Conservation (phyloP, 148 eudicot genomes). For the Diospyros kaki region DNA sequence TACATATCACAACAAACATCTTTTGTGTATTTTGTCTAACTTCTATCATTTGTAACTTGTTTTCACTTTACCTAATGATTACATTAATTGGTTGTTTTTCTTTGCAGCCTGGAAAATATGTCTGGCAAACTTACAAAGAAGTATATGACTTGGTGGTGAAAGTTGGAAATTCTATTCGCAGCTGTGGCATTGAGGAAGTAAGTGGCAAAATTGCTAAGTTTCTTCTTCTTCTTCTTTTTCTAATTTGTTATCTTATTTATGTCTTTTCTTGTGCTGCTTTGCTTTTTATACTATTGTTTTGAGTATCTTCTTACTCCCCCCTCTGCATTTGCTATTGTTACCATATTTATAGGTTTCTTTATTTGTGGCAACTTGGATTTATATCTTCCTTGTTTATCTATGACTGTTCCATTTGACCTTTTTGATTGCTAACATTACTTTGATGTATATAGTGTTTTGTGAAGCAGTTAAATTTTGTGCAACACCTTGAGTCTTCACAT, state of each 20-base stretch:
- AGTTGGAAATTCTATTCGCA: constrained; percentile 87
- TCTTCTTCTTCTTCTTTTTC: no score
- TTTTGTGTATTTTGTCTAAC: neutral
- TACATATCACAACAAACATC: constrained; percentile 18
- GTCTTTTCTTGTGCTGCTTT: neutral
- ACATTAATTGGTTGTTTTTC: constrained; percentile 15
- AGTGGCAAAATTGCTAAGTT: constrained; percentile 10
- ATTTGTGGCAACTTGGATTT: neutral
- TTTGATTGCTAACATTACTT: neutral
- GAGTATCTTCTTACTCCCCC: neutral
- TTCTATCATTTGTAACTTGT: neutral
- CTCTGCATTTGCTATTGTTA: neutral
- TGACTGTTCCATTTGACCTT: neutral
- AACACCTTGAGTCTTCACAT: neutral
- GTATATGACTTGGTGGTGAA: constrained; percentile 71
- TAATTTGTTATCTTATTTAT: no score
- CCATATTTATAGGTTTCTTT: neutral
- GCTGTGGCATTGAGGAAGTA: constrained; percentile 71
- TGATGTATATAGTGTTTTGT: neutral
- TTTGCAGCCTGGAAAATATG: constrained; percentile 77
- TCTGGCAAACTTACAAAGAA: constrained; percentile 83
- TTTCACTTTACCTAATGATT: neutral
- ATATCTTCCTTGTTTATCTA: neutral
- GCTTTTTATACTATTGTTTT: neutral
- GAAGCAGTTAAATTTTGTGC: no score